Evolutionary conservation across 106 monocot species (phyloP).

Genomic region (Cymbidium sinense): DNA sequence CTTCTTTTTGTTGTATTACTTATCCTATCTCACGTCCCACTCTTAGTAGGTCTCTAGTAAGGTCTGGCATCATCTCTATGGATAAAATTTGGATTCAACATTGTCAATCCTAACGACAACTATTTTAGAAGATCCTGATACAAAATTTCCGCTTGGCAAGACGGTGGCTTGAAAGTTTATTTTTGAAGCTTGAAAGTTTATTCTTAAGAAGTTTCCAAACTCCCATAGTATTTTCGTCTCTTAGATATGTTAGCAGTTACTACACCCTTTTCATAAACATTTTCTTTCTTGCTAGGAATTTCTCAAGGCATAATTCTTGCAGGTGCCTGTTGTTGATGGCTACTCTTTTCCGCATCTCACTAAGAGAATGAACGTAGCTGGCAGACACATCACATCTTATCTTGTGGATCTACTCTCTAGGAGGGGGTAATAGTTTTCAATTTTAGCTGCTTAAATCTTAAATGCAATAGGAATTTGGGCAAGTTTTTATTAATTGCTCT

Average conservation of each 20-base stretch:
- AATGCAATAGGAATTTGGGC: not conserved
- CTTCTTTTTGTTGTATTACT: no score
- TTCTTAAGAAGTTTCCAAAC: not conserved
- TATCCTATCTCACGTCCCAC: no score
- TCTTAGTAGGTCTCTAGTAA: no score
- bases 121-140: not conserved
- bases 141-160: not conserved
- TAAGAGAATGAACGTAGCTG: conserved; percentile 99
- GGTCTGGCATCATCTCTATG: no score
- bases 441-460: not conserved
- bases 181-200: not conserved
- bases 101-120: no score
- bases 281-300: not conserved
- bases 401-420: conserved; percentile 89
- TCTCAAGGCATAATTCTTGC: not conserved
- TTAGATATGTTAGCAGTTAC: not conserved
- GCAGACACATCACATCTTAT: conserved; percentile 98
- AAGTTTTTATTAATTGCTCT: conserved; percentile 7
- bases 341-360: conserved; percentile 97
- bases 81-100: no score
- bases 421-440: conserved; percentile 56
- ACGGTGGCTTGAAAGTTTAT: not conserved
- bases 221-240: not conserved
- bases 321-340: conserved; percentile 99
- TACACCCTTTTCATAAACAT: not conserved